phyloP scores from a whole-genome alignment of 441 rosid species.

The Gossypium gossypioides region DNA sequence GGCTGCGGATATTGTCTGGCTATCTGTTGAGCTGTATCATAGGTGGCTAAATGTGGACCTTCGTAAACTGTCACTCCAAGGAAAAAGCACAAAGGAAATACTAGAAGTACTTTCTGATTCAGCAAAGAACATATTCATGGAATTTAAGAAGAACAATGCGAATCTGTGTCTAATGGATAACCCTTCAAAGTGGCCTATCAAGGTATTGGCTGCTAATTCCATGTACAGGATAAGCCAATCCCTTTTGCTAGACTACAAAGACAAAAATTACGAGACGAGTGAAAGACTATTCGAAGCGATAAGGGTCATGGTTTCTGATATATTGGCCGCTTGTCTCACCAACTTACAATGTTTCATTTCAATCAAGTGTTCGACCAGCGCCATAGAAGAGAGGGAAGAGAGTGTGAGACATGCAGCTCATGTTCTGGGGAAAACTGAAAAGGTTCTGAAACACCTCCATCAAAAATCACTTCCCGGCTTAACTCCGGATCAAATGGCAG shows the following conservation, averaged over 20 bases:
- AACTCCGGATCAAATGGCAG: constrained; percentile 32
- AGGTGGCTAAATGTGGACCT: constrained; percentile 67
- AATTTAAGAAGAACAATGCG: constrained; percentile 30
- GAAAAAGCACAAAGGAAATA: constrained; percentile 30
- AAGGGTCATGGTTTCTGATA: constrained; percentile 40
- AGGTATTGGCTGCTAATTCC: constrained; percentile 65
- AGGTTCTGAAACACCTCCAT: constrained; percentile 40
- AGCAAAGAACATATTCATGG: constrained; percentile 39
- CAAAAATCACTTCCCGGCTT: constrained; percentile 30
- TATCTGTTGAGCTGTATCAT: constrained; percentile 56
- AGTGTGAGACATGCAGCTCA: constrained; percentile 43
- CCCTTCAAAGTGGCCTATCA: constrained; percentile 61
- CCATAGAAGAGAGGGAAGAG: constrained; percentile 46
- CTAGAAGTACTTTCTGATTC: constrained; percentile 42
- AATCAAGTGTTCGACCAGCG: constrained; percentile 41
- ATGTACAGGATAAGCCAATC: constrained; percentile 67
- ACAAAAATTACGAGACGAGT: constrained; percentile 18
- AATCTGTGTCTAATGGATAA: constrained; percentile 34
- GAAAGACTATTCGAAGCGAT: constrained; percentile 34
- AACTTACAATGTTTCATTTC: constrained; percentile 39
- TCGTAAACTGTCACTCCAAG: constrained; percentile 32
- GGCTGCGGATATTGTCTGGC: constrained; percentile 56
- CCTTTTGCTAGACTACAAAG: constrained; percentile 31
- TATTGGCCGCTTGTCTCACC: constrained; percentile 62
- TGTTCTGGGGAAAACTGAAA: constrained; percentile 53